Evolutionary conservation across 805 yeast species (phyloP), one percentile per base, ranked within the genome.

Genomic region (Nakazawaea peltata): DNA sequence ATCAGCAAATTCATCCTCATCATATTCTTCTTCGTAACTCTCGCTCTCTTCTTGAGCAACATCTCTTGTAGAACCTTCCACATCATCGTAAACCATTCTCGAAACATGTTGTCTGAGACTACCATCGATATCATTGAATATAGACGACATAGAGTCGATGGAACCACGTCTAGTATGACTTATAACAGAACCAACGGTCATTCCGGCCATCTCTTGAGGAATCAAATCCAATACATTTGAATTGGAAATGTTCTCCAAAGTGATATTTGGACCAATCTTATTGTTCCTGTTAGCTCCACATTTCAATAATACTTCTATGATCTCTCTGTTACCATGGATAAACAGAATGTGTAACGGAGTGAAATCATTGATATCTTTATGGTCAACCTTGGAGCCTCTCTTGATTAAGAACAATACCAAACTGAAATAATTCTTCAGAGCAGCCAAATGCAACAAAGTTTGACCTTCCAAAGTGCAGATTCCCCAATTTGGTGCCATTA

Each of bases 321-420:
- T 65, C 31, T 71, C 78, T 34, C 83, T 63, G 49, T 81, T 71
- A 22, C 95, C 95, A 44, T 69, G 65, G 46, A 88, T 54, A 22
- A 86, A 73, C 0, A 97, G 95, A 50, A 82, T 78, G 54, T 88
- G 95, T 39, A 92, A 63, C 4, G 98, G 95, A 0, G 96, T 80
- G 42, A 74, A 73, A 1, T 95, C 96, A 51, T 79, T 83, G 28
- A 69, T 66, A 54, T 92, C 98, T 47, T 71, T 74, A 31, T 68
- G 63, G 54, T 85, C 88, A 29, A 80, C 67, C 48, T 80, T 72
- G 51, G 77, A 71, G 1, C 79, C 80, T 47, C 60, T 74, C 33
- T 69, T 75, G 4, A 88, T 61, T 48, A 92, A 66, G 19, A 77
- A 77, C 17, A 70, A 60, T 13, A 75, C 71, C 36, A 92, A 65